Evolutionary conservation across 2,329 filamentous ascomycete species (phyloP).

Genomic region (Clathrospora elynae): DNA sequence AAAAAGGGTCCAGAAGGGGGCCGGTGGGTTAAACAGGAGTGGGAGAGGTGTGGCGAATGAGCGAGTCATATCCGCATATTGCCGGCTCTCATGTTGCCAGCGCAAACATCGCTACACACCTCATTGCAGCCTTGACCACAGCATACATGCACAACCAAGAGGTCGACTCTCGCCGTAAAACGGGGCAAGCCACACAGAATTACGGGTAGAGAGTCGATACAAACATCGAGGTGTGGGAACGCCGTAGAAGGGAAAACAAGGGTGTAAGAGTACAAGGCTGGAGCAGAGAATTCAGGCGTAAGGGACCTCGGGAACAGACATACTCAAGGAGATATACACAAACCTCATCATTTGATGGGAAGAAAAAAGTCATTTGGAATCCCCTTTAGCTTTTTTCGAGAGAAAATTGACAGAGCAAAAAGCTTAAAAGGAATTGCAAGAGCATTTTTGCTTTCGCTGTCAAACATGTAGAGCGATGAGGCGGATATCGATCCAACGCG

Average conservation of each 20-base stretch:
- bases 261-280: constrained; percentile 48
- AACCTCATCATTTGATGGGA: constrained; percentile 32
- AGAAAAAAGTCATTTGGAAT: constrained; percentile 9
- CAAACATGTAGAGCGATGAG: constrained; percentile 32
- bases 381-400: too few species aligned
- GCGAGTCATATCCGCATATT: constrained; percentile 52
- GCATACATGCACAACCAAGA: constrained; percentile 14
- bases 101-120: constrained; percentile 27
- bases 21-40: constrained; percentile 37
- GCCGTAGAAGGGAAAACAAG: constrained; percentile 35
- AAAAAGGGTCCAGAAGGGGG: constrained; percentile 34
- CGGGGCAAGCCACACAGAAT: constrained; percentile 49
- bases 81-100: constrained; percentile 48
- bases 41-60: constrained; percentile 44
- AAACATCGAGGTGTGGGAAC: constrained; percentile 31
- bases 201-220: constrained; percentile 27
- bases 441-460: too few species aligned
- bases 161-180: constrained; percentile 20
- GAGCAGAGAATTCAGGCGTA: constrained; percentile 47
- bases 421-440: too few species aligned
- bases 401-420: not conserved
- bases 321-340: constrained; percentile 47
- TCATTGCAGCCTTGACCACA: constrained; percentile 36
- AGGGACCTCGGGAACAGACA: constrained; percentile 51
- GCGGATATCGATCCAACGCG: constrained; percentile 47